These are phyloP conservation scores for Apostasia shenzhenica DNA, from an alignment of 106 monocot species.

Conservation along the genomic window DNA sequence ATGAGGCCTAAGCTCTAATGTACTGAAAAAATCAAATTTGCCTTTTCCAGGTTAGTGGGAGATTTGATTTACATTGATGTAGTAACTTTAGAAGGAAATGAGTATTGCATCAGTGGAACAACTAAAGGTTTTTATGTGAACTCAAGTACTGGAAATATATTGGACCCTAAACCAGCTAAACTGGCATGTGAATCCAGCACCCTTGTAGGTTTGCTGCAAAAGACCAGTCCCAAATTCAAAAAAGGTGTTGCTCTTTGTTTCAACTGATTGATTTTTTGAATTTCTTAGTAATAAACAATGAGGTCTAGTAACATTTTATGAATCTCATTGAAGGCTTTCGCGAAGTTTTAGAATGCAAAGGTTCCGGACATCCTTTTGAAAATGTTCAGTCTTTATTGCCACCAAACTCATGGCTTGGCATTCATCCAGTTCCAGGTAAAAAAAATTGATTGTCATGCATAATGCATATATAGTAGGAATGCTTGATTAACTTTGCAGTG, in stretches of 20 bases:
- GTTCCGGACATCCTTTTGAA: conserved; percentile 91
- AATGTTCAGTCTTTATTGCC: conserved; percentile 87
- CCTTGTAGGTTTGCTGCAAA: conserved; percentile 79
- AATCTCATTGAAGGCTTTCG: conserved; percentile 61
- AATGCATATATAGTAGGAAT: neutral
- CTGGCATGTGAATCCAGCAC: conserved; percentile 63
- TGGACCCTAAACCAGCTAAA: conserved; percentile 74
- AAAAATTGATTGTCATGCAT: neutral
- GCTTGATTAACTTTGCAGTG: too few relatives aligned
- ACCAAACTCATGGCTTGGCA: conserved; percentile 74
- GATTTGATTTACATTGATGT: conserved; percentile 96
- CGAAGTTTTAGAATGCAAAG: conserved; percentile 79
- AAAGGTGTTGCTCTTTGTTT: conserved; percentile 47
- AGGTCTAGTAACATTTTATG: conserved; percentile 10
- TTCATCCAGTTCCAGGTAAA: conserved; percentile 76
- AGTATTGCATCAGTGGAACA: conserved; percentile 86
- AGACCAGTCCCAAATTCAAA: conserved; percentile 88
- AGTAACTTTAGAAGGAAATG: conserved; percentile 77
- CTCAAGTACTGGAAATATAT: conserved; percentile 47
- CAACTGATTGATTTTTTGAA: neutral
- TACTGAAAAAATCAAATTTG: neutral
- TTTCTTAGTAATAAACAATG: neutral
- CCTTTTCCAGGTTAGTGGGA: conserved; percentile 58
- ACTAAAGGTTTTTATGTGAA: conserved; percentile 89
- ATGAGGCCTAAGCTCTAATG: too few relatives aligned